Evolutionary conservation across 2,329 filamentous ascomycete genomes (phyloP), one percentile per base, ranked within the genome.

Genomic region (Aureobasidium sp.): DNA sequence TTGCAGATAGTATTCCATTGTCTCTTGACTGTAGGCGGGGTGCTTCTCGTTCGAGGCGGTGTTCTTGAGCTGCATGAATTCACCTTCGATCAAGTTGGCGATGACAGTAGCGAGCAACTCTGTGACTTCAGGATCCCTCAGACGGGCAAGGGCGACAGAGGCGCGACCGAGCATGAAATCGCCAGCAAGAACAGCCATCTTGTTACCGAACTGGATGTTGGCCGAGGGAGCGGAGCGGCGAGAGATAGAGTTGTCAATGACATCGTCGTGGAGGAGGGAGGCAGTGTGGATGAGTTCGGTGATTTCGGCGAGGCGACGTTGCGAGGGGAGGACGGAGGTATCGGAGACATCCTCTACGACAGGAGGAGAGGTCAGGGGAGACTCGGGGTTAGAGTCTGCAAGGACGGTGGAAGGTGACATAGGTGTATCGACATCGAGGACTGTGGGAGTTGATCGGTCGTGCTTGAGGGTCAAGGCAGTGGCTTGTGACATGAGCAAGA

Each of bases 51-150:
- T 93, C 66, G 84, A 82, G 49, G 89, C 90, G 1, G 94, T 97
- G 76, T 99, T 99, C 78, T 96, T 95, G 69, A 99, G 81, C 79
- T 99, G 94, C 94, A 99, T 99, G 79, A 99, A 97, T 76, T 99
- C 94, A 71, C 94, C 94, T 77, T 99, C 94, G 25, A 99, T 92
- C 30, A 99, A 81, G 73, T 99, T 99, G 48, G 94, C 93, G 68
- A 99, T 97, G 45, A 97, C 94, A 0, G 93, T 97, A 4, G 94
- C 91, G 34, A 99, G 79, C 8, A 99, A 82, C 77, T 99, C 94
- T 8, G 91, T 91, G 2, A 99, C 94, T 75, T 99, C 94, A 47
- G 92, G 89, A 71, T 99, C 91, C 36, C 93, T 85, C 63, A 99
- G 78, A 45, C 94, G 86, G 15, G 94, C 94, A 45, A 99, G 82